A percentile compares a stretch with the other conserved stretches of the same genome.
phyloP scores from a whole-genome alignment of 1,284 basidiomycete genomes.

The Porogramme epimiltina region DNA sequence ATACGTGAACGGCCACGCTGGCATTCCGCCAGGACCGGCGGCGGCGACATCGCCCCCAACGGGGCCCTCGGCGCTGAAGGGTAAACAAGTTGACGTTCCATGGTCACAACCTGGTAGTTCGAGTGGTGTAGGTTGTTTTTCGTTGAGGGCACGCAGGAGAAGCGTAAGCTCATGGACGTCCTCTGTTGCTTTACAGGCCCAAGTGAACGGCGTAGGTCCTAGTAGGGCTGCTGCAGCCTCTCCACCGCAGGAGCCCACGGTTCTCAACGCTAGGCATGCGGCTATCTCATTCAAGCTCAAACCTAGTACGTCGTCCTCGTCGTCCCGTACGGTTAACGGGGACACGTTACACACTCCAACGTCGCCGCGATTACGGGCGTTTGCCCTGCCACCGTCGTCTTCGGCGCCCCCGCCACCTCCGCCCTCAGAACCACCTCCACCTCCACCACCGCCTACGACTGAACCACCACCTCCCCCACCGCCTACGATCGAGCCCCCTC shows the following conservation, averaged over 20 bases:
- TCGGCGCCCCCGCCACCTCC: slow-evolving; percentile 25
- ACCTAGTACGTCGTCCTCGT: slow-evolving; percentile 19
- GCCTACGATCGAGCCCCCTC: slow-evolving; percentile 24
- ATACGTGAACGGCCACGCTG: slow-evolving; percentile 32
- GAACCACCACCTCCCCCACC: slow-evolving; percentile 28
- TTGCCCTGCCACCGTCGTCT: slow-evolving; percentile 18
- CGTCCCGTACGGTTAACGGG: slow-evolving; percentile 9
- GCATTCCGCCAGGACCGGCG: slow-evolving; percentile 26
- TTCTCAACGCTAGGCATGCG: slow-evolving; percentile 24
- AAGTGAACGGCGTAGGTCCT: slow-evolving; percentile 31
- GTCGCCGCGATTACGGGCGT: slow-evolving; percentile 24
- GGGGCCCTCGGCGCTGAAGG: slow-evolving; percentile 33
- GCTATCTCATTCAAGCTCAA: slow-evolving; percentile 32
- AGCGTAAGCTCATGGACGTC: slow-evolving; percentile 28
- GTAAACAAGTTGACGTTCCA: slow-evolving; percentile 35
- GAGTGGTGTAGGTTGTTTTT: slow-evolving; percentile 27
- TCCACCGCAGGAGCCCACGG: slow-evolving; percentile 24
- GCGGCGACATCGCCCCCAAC: slow-evolving; percentile 29
- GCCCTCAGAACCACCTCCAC: slow-evolving; percentile 27
- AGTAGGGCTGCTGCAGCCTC: slow-evolving; percentile 23
- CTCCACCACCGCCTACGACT: slow-evolving; percentile 32
- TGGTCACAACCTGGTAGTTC: slow-evolving; percentile 18
- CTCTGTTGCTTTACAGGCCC: slow-evolving; percentile 24
- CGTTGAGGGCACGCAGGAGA: slow-evolving; percentile 12
- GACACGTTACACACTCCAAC: slow-evolving; percentile 23